These are phyloP conservation scores for Ceratobasidium sp. DNA, from an alignment of 1,284 basidiomycete species.

Conservation along the genomic window DNA sequence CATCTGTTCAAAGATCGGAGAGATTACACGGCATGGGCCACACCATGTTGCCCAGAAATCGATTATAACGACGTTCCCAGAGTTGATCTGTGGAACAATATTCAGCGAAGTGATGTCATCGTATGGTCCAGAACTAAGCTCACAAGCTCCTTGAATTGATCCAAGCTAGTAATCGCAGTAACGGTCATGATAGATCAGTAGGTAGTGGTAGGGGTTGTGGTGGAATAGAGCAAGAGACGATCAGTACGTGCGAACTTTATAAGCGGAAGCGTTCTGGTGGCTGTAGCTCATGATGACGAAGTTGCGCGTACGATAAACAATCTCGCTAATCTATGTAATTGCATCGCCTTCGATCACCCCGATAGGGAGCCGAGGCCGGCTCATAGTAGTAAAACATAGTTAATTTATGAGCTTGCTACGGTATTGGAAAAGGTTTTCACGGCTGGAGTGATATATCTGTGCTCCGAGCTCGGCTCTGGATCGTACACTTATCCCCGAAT, in stretches of 20 bases:
- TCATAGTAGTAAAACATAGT: no score
- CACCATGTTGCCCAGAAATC: constrained; percentile 44
- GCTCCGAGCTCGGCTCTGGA: no score
- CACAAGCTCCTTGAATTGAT: constrained; percentile 3
- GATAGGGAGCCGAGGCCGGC: constrained; percentile 3
- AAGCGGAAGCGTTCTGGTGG: background rate
- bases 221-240: background rate
- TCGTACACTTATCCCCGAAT: no score
- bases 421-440: no score
- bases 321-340: background rate
- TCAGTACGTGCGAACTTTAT: background rate
- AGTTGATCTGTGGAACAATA: constrained; percentile 23
- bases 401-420: no score
- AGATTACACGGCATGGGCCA: constrained; percentile 34
- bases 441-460: no score
- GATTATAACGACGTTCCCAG: constrained; percentile 12
- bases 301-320: background rate
- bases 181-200: background rate
- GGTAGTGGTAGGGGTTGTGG: background rate
- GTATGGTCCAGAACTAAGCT: background rate
- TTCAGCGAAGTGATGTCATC: background rate
- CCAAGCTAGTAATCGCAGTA: background rate
- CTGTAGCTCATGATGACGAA: background rate
- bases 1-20: constrained; percentile 16
- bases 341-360: constrained; percentile 2